These are phyloP conservation scores for Penicillium chermesinum DNA, from an alignment of 495 filamentous ascomycete genomes.

Conservation along the genomic window DNA sequence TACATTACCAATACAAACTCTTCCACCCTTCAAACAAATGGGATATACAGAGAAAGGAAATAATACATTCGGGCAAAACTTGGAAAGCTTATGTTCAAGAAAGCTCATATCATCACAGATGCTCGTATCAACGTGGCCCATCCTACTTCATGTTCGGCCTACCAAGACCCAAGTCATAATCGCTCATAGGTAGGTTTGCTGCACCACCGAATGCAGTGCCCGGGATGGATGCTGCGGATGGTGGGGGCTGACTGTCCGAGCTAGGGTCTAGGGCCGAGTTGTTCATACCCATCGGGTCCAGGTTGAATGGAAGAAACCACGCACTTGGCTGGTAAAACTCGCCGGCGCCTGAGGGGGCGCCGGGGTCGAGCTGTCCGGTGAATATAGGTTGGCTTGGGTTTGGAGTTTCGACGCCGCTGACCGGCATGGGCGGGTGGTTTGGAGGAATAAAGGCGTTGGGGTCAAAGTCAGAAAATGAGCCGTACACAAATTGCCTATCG, in stretches of 20 bases:
- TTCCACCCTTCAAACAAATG: background rate
- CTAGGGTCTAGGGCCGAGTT: slow-evolving; percentile 1
- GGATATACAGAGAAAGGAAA: slow-evolving; percentile 6
- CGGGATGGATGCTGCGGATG: slow-evolving; percentile 6
- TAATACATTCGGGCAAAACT: background rate
- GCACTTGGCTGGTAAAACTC: slow-evolving; percentile 58
- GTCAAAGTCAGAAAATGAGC: slow-evolving; percentile 65
- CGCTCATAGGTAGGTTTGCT: slow-evolving; percentile 25
- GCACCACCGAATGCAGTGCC: slow-evolving; percentile 18
- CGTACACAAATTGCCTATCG: slow-evolving; percentile 73
- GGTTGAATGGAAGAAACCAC: slow-evolving; percentile 95
- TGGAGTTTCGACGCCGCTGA: slow-evolving; percentile 23
- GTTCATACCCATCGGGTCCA: slow-evolving; percentile 53
- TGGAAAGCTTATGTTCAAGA: background rate
- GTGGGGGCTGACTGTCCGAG: background rate
- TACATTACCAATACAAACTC: background rate
- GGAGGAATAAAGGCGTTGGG: slow-evolving; percentile 33
- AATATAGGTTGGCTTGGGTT: slow-evolving; percentile 26
- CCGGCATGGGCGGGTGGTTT: slow-evolving; percentile 25
- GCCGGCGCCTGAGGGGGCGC: slow-evolving; percentile 36
- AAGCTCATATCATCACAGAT: background rate
- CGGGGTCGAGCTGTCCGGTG: slow-evolving; percentile 34
- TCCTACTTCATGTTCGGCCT: slow-evolving; percentile 16
- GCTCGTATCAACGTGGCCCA: slow-evolving; percentile 7
- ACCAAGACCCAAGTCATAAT: slow-evolving; percentile 27